These are phyloP conservation scores for Earliella scabrosa DNA, from an alignment of 1,284 basidiomycete species.

Conservation along the genomic window DNA sequence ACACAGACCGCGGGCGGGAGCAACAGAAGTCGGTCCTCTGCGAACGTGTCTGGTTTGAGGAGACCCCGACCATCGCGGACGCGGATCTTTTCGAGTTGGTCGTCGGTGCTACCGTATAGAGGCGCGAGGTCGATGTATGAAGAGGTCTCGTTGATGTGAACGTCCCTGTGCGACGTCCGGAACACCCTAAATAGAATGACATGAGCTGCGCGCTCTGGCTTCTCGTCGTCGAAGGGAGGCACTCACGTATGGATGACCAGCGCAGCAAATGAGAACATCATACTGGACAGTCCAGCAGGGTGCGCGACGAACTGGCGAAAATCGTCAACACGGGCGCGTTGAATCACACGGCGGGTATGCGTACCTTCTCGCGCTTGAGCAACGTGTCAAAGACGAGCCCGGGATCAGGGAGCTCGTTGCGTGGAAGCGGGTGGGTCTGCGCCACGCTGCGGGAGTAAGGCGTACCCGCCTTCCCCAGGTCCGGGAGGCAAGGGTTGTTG, in stretches of 20 bases:
- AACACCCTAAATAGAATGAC: conserved; percentile 53
- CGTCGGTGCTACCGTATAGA: conserved; percentile 73
- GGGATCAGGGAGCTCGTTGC: conserved; percentile 73
- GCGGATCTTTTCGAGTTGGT: conserved; percentile 66
- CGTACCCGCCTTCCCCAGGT: conserved; percentile 74
- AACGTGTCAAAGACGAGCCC: conserved; percentile 78
- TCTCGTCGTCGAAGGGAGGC: too few species aligned
- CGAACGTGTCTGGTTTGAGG: conserved; percentile 73
- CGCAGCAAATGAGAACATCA: conserved; percentile 85
- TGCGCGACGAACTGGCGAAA: conserved; percentile 68
- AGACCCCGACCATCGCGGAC: conserved; percentile 66
- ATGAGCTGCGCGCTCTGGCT: too few species aligned
- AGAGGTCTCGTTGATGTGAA: conserved; percentile 82
- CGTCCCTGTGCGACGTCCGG: conserved; percentile 69
- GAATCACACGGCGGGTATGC: conserved; percentile 4
- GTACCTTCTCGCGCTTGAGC: conserved; percentile 60
- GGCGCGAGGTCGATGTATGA: conserved; percentile 87
- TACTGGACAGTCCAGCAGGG: conserved; percentile 75
- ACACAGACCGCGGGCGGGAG: conserved; percentile 80
- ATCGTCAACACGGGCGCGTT: neutral
- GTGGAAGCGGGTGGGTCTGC: conserved; percentile 63
- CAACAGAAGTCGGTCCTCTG: conserved; percentile 78
- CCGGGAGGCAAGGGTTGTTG: conserved; percentile 73
- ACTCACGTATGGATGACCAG: conserved; percentile 77
- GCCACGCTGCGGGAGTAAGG: conserved; percentile 85